Base-by-base conservation (phyloP, 257 asterid genomes). In the Eustoma russellianum region DNA sequence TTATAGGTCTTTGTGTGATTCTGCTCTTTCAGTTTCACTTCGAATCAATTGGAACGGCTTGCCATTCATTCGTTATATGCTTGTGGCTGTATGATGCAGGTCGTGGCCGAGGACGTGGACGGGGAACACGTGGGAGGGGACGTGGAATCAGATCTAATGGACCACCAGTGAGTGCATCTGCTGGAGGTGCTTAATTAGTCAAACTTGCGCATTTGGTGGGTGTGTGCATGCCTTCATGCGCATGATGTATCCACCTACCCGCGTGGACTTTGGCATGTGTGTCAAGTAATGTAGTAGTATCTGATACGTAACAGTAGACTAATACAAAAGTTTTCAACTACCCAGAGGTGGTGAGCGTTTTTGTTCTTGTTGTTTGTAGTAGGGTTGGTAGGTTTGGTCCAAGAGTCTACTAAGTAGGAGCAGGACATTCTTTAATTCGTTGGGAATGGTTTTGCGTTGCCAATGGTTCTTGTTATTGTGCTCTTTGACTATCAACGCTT, bases 91-190 rank as follows among this genome's bases (percentile, higher is more conserved):
- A 30, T 44, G 47, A 33, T 46, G 73, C 75, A 86, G 96, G 98
- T 0, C 97, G 94, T 48, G 95, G 90, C 30, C 90, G 93, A 83
- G 96, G 98, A 0, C 98, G 93, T 65, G 88, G 90, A 3, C 70
- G 94, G 75, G 93, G 83, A 48, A 41, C 55, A 13, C 94, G 93
- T 65, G 93, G 91, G 9, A 65, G 88, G 70, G 97, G 76, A 28
- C 89, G 88, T 73, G 98, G 96, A 17, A 70, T 71, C 70, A 73
- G 93, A 66, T 56, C 82, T 9, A 81, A 83, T 15, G 94, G 79
- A 16, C 77, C 79, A 8, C 79, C 81, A 6, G 49, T 48, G 45
- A 64, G 81, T 50, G 74, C 62, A 46, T 40, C 68, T 46, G 77
- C 73, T 15, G 72, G 72, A 65, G 76, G 48, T 61, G 67, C 78